Conservation (phyloP, 1,284 basidiomycete species). For the Rhizoctonia solani region DNA sequence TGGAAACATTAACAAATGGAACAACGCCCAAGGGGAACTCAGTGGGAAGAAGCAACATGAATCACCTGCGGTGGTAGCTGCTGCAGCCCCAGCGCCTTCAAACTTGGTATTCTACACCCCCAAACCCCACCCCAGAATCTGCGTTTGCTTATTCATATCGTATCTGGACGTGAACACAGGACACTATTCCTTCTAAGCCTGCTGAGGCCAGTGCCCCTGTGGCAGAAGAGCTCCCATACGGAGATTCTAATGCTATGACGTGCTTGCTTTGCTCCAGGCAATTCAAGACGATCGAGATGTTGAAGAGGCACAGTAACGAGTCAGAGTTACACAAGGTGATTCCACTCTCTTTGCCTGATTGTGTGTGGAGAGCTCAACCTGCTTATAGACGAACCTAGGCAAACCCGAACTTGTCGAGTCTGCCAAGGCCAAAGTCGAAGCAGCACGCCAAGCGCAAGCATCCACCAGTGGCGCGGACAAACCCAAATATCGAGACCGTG, state of each 20-base stretch:
- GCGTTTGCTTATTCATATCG: conserved; percentile 22
- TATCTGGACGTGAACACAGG: conserved; percentile 27
- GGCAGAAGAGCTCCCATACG: conserved; percentile 39
- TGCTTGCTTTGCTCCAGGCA: conserved; percentile 90
- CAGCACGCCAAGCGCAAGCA: conserved; percentile 47
- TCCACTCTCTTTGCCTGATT: not conserved
- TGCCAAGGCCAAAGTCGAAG: conserved; percentile 69
- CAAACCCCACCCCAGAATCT: conserved; percentile 29
- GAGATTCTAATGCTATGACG: conserved; percentile 58
- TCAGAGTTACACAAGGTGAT: conserved; percentile 90
- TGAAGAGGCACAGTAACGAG: conserved; percentile 84
- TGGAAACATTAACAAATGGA: conserved; percentile 93
- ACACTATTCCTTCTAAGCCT: conserved; percentile 5
- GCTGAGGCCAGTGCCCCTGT: not conserved
- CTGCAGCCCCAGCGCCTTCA: conserved; percentile 49
- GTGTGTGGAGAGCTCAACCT: conserved; percentile 10
- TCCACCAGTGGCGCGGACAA: conserved; percentile 46
- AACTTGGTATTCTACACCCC: too few relatives aligned
- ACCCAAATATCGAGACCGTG: conserved; percentile 89
- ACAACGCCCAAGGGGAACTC: conserved; percentile 86
- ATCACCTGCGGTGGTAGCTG: conserved; percentile 41
- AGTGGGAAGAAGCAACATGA: conserved; percentile 49
- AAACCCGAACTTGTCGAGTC: conserved; percentile 70
- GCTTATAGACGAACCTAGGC: conserved; percentile 75
- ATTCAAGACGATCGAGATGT: conserved; percentile 83